Evolutionary conservation across 192 early-diverging fungal species (phyloP), one percentile per base, ranked within the genome.

Genomic region (Entophlyctis helioformis): DNA sequence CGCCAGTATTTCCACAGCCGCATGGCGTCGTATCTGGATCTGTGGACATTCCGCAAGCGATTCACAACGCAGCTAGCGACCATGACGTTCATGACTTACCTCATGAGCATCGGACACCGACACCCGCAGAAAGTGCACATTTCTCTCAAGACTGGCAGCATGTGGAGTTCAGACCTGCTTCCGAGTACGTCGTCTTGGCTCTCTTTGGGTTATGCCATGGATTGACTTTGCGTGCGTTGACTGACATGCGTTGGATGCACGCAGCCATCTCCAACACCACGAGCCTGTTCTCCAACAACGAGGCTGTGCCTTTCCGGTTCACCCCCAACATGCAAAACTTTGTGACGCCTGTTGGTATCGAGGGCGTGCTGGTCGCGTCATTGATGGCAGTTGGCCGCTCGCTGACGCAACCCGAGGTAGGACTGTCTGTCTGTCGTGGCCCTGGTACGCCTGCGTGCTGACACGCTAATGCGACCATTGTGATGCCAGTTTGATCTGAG

Each of bases 241-340:
- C n/a, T n/a, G n/a, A n/a, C n/a, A n/a, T n/a, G n/a, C n/a, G n/a
- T n/a, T n/a, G n/a, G n/a, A n/a, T n/a, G n/a, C n/a, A 50, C 57
- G 21, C 57, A 71, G 52, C 66, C 50, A n/a, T 69, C 7, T 60
- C 64, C 0, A 51, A 47, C n/a, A 33, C 42, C 2, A 61, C 60
- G 3, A 62, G 60, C 36, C 47, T 81, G 20, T 73, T 84, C 50
- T 40, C 66, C 33, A 78, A 77, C 45, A 72, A 67, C 25, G 96
- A 99, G 59, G 59, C 82, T 3, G 87, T 99, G 20, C 96, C 94
- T 3, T 99, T 99, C 85, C 78, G 96, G 8, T 77, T 97, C 60
- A 99, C 96, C 8, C 96, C 94, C 11, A 94, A 89, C 65, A 83
- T 99, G 41, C 92, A 96, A 71, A 63, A 84, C 26, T 97, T 97